phyloP scores from a whole-genome alignment of 176 grass and related monocot genomes.

The Cenchrus fungigraminus region DNA sequence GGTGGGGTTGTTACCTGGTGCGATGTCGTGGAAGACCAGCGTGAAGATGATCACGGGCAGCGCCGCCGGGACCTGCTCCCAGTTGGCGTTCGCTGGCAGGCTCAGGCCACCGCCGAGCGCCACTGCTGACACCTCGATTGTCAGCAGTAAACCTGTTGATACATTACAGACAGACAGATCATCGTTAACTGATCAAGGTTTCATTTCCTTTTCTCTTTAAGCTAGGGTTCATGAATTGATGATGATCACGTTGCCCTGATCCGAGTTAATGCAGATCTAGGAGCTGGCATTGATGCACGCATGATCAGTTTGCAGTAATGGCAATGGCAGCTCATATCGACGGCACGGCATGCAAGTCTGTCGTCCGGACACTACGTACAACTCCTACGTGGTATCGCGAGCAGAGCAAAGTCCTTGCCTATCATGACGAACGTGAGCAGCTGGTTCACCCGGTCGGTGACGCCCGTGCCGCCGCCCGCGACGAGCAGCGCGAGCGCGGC shows the following conservation, averaged over 20 bases:
- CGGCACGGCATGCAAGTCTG: background rate
- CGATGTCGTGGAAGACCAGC: constrained; percentile 87
- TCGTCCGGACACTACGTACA: background rate
- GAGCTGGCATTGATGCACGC: background rate
- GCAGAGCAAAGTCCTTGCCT: constrained; percentile 28
- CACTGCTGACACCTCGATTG: constrained; percentile 64
- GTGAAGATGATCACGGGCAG: constrained; percentile 87
- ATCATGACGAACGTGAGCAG: constrained; percentile 77
- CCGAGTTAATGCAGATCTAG: constrained; percentile 31
- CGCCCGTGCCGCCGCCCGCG: constrained; percentile 56
- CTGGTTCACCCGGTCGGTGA: constrained; percentile 76
- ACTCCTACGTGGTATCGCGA: background rate
- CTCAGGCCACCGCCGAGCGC: constrained; percentile 61
- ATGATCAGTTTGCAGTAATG: constrained; percentile 1
- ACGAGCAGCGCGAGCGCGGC: constrained; percentile 67
- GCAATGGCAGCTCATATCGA: background rate
- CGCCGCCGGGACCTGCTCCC: constrained; percentile 73
- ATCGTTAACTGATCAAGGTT: background rate
- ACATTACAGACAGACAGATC: background rate
- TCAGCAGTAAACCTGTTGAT: constrained; percentile 58
- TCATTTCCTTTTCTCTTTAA: background rate
- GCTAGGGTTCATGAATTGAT: background rate
- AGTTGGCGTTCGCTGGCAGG: constrained; percentile 56
- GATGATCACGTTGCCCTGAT: background rate
- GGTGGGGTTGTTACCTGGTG: constrained; percentile 50